These are phyloP conservation scores for Aspergillus intermedius DNA, from an alignment of 2,329 filamentous ascomycete genomes.

Conservation along the genomic window DNA sequence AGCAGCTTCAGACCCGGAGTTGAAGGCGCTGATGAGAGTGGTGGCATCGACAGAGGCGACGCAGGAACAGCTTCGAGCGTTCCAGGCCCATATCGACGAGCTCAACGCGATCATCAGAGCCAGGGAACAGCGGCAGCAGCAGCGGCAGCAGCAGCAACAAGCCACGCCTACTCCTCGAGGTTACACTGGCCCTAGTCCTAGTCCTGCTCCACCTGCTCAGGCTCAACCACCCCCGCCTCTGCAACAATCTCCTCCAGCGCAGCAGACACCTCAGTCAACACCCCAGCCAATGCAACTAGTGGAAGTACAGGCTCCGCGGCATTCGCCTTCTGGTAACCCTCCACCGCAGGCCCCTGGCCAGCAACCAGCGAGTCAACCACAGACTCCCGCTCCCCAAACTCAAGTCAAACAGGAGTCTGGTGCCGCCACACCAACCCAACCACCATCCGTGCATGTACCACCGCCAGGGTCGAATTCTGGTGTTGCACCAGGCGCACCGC, in stretches of 20 bases:
- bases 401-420: conserved; percentile 25
- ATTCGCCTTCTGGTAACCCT: conserved; percentile 1
- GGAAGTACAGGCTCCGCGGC: conserved; percentile 16
- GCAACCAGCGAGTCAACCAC: conserved; percentile 4
- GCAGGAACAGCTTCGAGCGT: conserved; percentile 43
- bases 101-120: conserved; percentile 44
- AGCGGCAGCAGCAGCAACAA: conserved; percentile 18
- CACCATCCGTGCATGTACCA: not conserved
- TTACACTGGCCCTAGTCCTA: not conserved
- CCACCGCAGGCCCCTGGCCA: conserved; percentile 3
- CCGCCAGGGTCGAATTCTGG: conserved; percentile 4
- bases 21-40: conserved; percentile 47
- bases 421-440: conserved; percentile 6
- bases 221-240: not conserved
- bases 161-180: conserved; percentile 10
- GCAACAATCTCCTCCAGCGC: conserved; percentile 10
- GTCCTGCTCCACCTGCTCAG: not conserved
- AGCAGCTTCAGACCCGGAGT: conserved; percentile 42
- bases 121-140: conserved; percentile 36
- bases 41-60: conserved; percentile 46
- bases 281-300: conserved; percentile 11
- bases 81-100: conserved; percentile 47
- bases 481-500: conserved; percentile 4
- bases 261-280: not conserved
- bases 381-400: conserved; percentile 14